Percentiles rank a stretch among this genome's conserved stretches.
phyloP scores from a whole-genome alignment of 805 yeast species.

The Suhomyces prunicola region DNA sequence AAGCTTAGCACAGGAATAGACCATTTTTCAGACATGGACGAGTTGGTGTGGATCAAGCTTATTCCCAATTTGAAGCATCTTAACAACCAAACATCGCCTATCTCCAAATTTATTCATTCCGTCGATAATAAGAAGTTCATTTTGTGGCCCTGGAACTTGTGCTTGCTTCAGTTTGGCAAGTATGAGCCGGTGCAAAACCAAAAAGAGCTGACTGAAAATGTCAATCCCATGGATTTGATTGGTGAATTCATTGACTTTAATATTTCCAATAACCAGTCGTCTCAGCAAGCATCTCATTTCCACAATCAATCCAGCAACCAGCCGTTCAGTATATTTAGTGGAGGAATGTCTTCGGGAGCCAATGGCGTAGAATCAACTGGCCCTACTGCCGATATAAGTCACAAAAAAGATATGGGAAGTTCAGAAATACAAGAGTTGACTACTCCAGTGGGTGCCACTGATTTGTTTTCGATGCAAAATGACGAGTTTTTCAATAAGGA shows the following conservation, averaged over 20 bases:
- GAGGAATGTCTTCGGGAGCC: constrained; percentile 4
- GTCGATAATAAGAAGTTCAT: constrained; percentile 55
- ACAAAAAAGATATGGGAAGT: constrained; percentile 12
- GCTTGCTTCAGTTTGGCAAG: constrained; percentile 53
- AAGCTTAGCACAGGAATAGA: constrained; percentile 36
- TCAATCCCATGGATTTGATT: constrained; percentile 33
- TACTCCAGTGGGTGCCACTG: constrained; percentile 12
- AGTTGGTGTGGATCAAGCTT: constrained; percentile 58
- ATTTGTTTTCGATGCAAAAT: constrained; percentile 11
- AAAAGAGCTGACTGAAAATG: background rate
- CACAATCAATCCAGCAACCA: background rate
- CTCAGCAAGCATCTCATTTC: background rate
- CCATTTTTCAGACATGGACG: constrained; percentile 11
- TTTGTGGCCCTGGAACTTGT: constrained; percentile 70
- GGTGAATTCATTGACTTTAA: constrained; percentile 35
- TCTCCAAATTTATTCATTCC: constrained; percentile 54
- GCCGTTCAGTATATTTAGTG: constrained; percentile 16
- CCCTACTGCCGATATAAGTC: constrained; percentile 8
- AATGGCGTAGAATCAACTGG: constrained; percentile 9
- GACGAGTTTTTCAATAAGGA: constrained; percentile 12
- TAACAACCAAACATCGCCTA: constrained; percentile 63
- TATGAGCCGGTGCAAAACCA: constrained; percentile 11
- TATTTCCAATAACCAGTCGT: constrained; percentile 18
- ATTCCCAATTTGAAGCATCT: constrained; percentile 67
- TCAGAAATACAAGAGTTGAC: constrained; percentile 11